Evolutionary conservation across 352 stramenopile genomes (phyloP).

Genomic region (Globisporangium acanthophoron): DNA sequence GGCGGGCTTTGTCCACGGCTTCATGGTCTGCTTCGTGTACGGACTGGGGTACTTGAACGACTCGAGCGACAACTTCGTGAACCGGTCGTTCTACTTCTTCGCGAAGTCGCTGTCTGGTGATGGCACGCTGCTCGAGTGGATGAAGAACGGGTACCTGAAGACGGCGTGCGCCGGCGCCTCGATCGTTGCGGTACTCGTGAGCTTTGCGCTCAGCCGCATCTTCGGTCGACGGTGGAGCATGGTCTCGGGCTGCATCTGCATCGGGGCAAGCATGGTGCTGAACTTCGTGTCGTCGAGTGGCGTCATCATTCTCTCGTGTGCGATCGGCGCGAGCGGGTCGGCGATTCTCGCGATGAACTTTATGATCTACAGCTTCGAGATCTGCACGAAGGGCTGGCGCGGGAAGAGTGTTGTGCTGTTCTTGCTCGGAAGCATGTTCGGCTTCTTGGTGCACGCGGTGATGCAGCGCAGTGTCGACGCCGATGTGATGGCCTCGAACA

Average conservation of each 20-base stretch:
- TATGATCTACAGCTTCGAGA: constrained; percentile 79
- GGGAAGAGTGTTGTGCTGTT: constrained; percentile 83
- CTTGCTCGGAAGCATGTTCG: constrained; percentile 64
- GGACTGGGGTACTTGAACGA: constrained; percentile 74
- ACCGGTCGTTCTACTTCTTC: constrained; percentile 73
- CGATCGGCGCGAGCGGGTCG: constrained; percentile 44
- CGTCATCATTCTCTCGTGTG: constrained; percentile 47
- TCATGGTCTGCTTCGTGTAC: constrained; percentile 63
- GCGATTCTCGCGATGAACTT: constrained; percentile 75
- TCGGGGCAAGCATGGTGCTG: constrained; percentile 40
- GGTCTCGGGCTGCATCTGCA: constrained; percentile 43
- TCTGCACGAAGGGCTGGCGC: constrained; percentile 84
- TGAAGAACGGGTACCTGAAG: constrained; percentile 56
- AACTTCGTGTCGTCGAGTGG: constrained; percentile 57
- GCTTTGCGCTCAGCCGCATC: constrained; percentile 47
- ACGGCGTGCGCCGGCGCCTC: constrained; percentile 40
- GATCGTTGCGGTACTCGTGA: constrained; percentile 43
- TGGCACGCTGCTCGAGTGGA: constrained; percentile 37
- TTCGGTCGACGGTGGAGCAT: constrained; percentile 60
- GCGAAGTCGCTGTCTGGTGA: constrained; percentile 28
- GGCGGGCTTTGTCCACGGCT: constrained; percentile 72
- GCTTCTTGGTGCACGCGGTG: constrained; percentile 57
- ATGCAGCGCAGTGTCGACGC: constrained; percentile 53
- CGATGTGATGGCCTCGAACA: constrained; percentile 27
- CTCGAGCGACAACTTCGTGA: constrained; percentile 64